phyloP scores from a whole-genome alignment of 805 yeast species.

The Metschnikowia borealis region DNA sequence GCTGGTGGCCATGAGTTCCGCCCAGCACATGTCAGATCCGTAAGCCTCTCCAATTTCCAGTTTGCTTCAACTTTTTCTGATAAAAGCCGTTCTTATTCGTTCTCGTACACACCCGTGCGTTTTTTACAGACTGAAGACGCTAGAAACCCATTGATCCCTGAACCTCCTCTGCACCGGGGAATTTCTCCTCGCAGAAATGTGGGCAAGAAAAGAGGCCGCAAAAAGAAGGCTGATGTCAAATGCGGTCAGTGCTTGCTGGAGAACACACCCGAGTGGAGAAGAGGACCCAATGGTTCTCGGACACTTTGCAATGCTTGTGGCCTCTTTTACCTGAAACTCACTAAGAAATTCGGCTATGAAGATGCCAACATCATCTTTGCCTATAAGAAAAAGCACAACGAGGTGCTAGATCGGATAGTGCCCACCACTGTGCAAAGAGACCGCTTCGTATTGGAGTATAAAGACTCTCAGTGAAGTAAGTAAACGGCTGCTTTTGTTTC shows the following conservation, averaged over 20 bases:
- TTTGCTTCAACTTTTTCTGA: not conserved
- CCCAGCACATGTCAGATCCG: not conserved
- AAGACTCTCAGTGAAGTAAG: not conserved
- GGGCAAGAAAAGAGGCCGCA: conserved; percentile 18
- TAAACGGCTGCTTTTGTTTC: not conserved
- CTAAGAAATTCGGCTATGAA: conserved; percentile 43
- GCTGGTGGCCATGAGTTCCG: not conserved
- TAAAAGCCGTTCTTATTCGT: not conserved
- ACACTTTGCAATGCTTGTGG: conserved; percentile 94
- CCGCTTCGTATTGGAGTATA: conserved; percentile 7
- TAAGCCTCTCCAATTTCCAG: conserved; percentile 1
- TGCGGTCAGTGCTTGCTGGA: conserved; percentile 19
- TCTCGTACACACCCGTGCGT: not conserved
- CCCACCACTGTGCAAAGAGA: conserved; percentile 13
- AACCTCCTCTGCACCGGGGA: not conserved
- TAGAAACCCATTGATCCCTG: not conserved
- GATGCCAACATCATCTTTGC: conserved; percentile 30
- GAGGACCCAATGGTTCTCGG: conserved; percentile 80
- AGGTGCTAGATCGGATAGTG: conserved; percentile 15
- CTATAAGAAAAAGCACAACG: conserved; percentile 13
- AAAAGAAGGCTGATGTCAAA: conserved; percentile 15
- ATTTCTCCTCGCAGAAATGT: not conserved
- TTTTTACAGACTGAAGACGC: not conserved
- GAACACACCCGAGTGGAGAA: conserved; percentile 90
- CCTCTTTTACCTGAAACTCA: conserved; percentile 60